Percentiles rank a stretch among this genome's conserved stretches.
Evolutionary conservation across 306 rosid species (phyloP).

Genomic region (Castanospermum australe): DNA sequence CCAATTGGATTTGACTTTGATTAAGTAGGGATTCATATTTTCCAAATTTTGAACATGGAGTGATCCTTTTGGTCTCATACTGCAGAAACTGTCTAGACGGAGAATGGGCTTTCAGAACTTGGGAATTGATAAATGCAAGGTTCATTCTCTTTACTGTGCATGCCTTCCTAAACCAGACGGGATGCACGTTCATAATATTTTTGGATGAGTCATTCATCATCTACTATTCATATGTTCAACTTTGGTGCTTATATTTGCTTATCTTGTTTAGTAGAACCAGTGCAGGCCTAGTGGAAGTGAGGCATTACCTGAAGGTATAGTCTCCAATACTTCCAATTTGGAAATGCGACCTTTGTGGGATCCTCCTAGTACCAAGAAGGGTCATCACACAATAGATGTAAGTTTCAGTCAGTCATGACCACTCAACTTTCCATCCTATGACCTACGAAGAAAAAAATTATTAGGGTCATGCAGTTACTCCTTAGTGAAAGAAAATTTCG

Average conservation of each 20-base stretch:
- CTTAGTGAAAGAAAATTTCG: background rate
- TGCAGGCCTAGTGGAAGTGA: slow-evolving; percentile 58
- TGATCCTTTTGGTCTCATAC: background rate
- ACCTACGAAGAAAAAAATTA: background rate
- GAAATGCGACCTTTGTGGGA: slow-evolving; percentile 65
- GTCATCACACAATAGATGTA: background rate
- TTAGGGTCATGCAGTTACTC: background rate
- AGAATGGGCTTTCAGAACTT: slow-evolving; percentile 27
- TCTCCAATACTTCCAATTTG: slow-evolving; percentile 54
- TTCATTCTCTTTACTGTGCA: slow-evolving; percentile 28
- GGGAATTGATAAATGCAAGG: slow-evolving; percentile 53
- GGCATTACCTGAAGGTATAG: slow-evolving; percentile 66
- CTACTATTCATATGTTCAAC: background rate
- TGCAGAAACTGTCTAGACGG: slow-evolving; percentile 49
- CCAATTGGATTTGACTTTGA: background rate
- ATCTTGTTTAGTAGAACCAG: slow-evolving; percentile 48
- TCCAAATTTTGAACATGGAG: background rate
- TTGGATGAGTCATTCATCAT: background rate
- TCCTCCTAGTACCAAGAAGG: background rate
- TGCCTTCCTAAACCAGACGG: background rate
- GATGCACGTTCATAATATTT: background rate
- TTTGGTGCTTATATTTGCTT: slow-evolving; percentile 24
- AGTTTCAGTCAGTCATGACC: slow-evolving; percentile 19
- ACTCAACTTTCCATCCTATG: background rate
- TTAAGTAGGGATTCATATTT: background rate